Base-by-base conservation (phyloP, 1,284 basidiomycete genomes). In the Boletus semigastroideus region DNA sequence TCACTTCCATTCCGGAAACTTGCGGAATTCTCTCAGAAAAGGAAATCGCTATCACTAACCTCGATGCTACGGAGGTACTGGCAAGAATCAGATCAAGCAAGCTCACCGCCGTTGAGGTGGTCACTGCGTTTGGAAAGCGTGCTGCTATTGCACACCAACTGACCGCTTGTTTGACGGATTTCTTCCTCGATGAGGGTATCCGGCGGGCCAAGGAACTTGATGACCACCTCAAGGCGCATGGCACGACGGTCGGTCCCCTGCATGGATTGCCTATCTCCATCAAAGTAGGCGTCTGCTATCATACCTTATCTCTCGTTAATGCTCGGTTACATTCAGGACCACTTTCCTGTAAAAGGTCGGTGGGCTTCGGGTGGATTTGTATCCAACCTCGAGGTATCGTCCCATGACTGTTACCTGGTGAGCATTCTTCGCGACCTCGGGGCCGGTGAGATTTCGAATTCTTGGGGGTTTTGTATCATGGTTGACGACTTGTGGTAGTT, bases 251-350 rank as follows among this genome's bases (percentile, higher is more conserved):
- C 2, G 79, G 79, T 16, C 77, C 78, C 2, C 60, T 81, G 16
- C 78, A 79, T 51, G 80, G 79, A 2, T 58, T 82, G 14, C 78
- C 79, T 0, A 68, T 82, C 37, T 75, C 73, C 12, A 60, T 80
- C 49, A 81, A 82, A 56, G 66, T 62, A 17, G 6, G 46, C 13
- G 5, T 25, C 17, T 19, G 0, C 30, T 20, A 17, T 19, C 4
- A 0, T 9, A n/a, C 6, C 16, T 17, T 22, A 0, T 19, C 28
- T 17, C 20, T 20, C 4, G 1, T 2, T 19, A 1, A 2, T 46
- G 22, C 27, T 42, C 12, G 46, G 34, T 43, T 12, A 5, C 10
- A 20, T 27, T 25, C n/a, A 82, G 70, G 79, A 78, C 51, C 72
- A 74, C 38, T 67, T 73, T 25, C 54, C 64, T 42, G 36, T 75